phyloP scores from a whole-genome alignment of 805 yeast species.

The Barnettozyma wickerhamii region DNA sequence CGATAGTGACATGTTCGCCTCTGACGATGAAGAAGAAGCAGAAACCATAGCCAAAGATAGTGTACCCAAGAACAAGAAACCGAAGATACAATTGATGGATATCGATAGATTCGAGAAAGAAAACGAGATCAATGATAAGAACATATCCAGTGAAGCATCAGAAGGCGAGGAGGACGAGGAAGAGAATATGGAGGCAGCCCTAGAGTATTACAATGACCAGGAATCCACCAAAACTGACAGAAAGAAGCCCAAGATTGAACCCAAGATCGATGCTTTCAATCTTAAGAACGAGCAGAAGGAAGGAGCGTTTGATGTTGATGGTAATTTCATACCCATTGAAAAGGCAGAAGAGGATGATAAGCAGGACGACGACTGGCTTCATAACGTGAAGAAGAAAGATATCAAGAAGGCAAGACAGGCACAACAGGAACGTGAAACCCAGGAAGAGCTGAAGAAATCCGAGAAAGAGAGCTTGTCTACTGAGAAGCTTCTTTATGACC shows the following conservation, averaged over 20 bases:
- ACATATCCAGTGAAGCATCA: not conserved
- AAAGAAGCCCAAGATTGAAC: slow-evolving; percentile 15
- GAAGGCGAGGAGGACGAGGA: slow-evolving; percentile 16
- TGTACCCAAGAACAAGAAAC: slow-evolving; percentile 7
- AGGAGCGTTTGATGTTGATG: slow-evolving; percentile 58
- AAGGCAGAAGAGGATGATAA: slow-evolving; percentile 27
- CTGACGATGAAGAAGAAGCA: slow-evolving; percentile 19
- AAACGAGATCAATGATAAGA: slow-evolving; percentile 11
- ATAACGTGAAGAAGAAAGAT: slow-evolving; percentile 32
- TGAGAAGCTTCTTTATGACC: slow-evolving; percentile 23
- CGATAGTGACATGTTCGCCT: slow-evolving; percentile 20
- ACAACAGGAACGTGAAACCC: slow-evolving; percentile 21
- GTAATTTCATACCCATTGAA: slow-evolving; percentile 46
- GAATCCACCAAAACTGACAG: slow-evolving; percentile 15
- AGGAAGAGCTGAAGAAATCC: slow-evolving; percentile 20
- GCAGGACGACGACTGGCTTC: slow-evolving; percentile 35
- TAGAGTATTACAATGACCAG: slow-evolving; percentile 19
- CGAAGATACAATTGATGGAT: slow-evolving; percentile 29
- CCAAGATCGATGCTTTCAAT: slow-evolving; percentile 61
- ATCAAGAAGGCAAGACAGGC: slow-evolving; percentile 34
- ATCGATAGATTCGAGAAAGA: slow-evolving; percentile 34
- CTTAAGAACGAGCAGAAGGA: slow-evolving; percentile 51
- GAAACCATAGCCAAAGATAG: slow-evolving; percentile 3
- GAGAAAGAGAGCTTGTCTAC: slow-evolving; percentile 13
- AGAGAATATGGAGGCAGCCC: slow-evolving; percentile 15